Evolutionary conservation across 1,284 basidiomycete species (phyloP), one percentile per base, ranked within the genome.

Genomic region (Cutaneotrichosporon sp.): DNA sequence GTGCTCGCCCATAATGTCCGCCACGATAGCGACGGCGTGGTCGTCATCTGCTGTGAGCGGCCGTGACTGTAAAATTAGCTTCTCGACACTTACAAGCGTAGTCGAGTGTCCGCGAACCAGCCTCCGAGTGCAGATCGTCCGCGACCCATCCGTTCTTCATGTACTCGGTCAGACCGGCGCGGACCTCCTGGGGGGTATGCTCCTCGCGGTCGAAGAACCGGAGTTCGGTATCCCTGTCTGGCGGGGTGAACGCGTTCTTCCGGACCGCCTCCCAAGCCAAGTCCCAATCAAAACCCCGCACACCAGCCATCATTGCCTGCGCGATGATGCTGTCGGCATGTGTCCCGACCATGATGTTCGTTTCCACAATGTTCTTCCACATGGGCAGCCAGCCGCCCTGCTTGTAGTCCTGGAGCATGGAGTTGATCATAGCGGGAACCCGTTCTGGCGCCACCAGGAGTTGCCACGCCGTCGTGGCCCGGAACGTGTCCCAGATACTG

Each of bases 361-460:
- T 74, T 61, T 72, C 87, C 55, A 87, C 82, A 16, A 90, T 81
- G 60, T 90, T 90, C 74, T 89, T 89, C 88, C 88, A 90, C 87
- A 90, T 90, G 0, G 88, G 88, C 41, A 90, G 73, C 85, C 87
- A 88, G 4, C 88, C 88, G 24, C 86, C 82, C 81, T 88, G 60
- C 46, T 61, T 50, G 63, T 84, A 90, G 68, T 90, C 87, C 53
- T 86, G 83, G 12, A 90, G 74, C 85, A 90, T 89, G 59, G 84
- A 87, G 31, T 78, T 80, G 3, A 91, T 78, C 84, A 90, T 88
- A 0, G 79, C 84, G 0, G 84, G 80, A 8, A 89, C 76, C 11
- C 86, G 78, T 61, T 89, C 86, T 0, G 88, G 86, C 0, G 84
- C 84, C 19, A 88, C 79, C 1, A 90, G 75, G 39, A 90, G 84